These are phyloP conservation scores for Canavalia ensiformis DNA, from an alignment of 306 rosid species.

Conservation along the genomic window DNA sequence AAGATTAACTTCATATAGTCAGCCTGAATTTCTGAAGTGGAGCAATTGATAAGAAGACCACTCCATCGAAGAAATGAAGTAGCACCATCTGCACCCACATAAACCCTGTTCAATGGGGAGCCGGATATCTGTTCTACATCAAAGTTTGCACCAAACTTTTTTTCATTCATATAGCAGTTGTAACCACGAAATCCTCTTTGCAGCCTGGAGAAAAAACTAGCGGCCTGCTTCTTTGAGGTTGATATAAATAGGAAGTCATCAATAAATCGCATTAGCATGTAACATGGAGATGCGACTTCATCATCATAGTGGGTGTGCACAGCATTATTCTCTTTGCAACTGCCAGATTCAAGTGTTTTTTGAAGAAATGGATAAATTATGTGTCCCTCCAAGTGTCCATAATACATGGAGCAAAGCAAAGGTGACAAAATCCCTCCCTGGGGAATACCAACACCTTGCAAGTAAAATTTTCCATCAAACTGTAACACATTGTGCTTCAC, in stretches of 20 bases:
- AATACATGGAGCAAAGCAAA: conserved; percentile 84
- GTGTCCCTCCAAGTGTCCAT: conserved; percentile 77
- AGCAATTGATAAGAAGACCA: conserved; percentile 88
- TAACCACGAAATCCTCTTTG: conserved; percentile 81
- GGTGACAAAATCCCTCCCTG: conserved; percentile 93
- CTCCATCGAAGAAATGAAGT: conserved; percentile 81
- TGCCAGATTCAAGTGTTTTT: conserved; percentile 53
- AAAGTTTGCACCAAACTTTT: conserved; percentile 79
- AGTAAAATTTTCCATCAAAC: conserved; percentile 74
- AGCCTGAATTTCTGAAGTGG: conserved; percentile 84
- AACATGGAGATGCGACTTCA: conserved; percentile 46
- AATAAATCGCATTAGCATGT: conserved; percentile 68
- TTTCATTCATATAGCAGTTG: conserved; percentile 89
- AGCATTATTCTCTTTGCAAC: conserved; percentile 46
- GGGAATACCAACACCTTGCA: conserved; percentile 86
- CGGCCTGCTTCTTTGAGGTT: conserved; percentile 81
- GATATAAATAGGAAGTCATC: conserved; percentile 88
- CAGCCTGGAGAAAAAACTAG: conserved; percentile 70
- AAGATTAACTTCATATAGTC: conserved; percentile 80
- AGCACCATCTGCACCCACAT: conserved; percentile 60
- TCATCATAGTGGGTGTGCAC: conserved; percentile 40
- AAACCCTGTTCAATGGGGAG: conserved; percentile 58
- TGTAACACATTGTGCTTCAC: conserved; percentile 81
- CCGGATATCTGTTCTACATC: conserved; percentile 55
- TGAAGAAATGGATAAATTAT: conserved; percentile 79